Base-by-base conservation (phyloP, 441 rosid genomes). In the Dalechampia spathulata region DNA sequence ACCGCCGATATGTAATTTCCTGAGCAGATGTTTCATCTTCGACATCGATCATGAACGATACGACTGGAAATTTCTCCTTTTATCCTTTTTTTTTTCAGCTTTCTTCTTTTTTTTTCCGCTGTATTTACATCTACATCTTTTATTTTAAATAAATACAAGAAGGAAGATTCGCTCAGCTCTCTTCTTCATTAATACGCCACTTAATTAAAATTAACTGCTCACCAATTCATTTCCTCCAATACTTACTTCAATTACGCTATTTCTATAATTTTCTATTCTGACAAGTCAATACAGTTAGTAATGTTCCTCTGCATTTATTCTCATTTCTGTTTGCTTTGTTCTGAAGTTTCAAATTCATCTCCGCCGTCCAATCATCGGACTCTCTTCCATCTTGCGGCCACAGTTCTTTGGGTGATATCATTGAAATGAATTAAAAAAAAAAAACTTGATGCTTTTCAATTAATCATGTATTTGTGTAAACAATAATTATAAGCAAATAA, bases 1-100 rank as follows among this genome's bases (percentile, higher is more conserved):
- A 48, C 91, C 75, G 43, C 96, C 94, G 79, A 88, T 86, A 78
- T 92, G 99, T 64, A 92, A 86, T 67, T 92, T 92, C 61, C 88
- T 72, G 2, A 88, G 77, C 43, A 92, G 81, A 80, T 86, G 88
- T 77, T 86, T 92, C 96, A 92, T 76, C 79, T 80, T 92, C 77
- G 96, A 74, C 96, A 92, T 92, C 71, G 83, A 81, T 81, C 94
- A 86, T 85, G 74, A 83, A 85, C 80, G 71, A 66, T 49, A 72
- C 67, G 9, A 64, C 40, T 9, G 58, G 25, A 60, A 64, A 38
- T 56, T n/a, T 62, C 62, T 58, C 52, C 50, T 75, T 52, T 44
- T n/a, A n/a, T n/a, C 37, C 42, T 8, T 14, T n/a, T 41, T 16
- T 39, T 26, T 30, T 49, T 42, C 2, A 16, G 21, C 7, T 11